A percentile compares a stretch with the other conserved stretches of the same genome.
phyloP scores from a whole-genome alignment of 2,329 filamentous ascomycete genomes.

The Cadophora sp. region DNA sequence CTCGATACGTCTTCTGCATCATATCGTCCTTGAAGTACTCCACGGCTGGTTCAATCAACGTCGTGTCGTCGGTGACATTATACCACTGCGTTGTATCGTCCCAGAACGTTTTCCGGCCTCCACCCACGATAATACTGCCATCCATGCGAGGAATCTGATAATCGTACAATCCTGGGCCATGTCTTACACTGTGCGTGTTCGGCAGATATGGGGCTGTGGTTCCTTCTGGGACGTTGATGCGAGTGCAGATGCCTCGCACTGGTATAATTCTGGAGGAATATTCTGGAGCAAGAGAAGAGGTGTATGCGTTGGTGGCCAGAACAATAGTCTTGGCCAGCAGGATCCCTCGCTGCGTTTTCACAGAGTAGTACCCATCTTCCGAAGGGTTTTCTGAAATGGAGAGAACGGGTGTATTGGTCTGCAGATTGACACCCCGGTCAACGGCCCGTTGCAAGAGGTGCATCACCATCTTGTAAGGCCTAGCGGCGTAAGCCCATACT shows the following conservation, averaged over 20 bases:
- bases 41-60: slow-evolving; percentile 23
- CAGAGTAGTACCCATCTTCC: slow-evolving; percentile 48
- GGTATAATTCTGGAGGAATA: slow-evolving; percentile 64
- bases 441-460: slow-evolving; percentile 57
- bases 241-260: slow-evolving; percentile 44
- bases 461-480: slow-evolving; percentile 67
- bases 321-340: slow-evolving; percentile 61
- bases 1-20: slow-evolving; percentile 24
- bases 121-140: slow-evolving; percentile 47
- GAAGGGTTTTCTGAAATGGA: slow-evolving; percentile 32
- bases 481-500: background rate
- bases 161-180: slow-evolving; percentile 21
- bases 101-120: slow-evolving; percentile 46
- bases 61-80: slow-evolving; percentile 38
- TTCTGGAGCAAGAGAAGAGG: slow-evolving; percentile 38
- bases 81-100: slow-evolving; percentile 51
- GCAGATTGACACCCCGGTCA: slow-evolving; percentile 53
- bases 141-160: slow-evolving; percentile 41
- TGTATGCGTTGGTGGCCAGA: slow-evolving; percentile 73
- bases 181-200: slow-evolving; percentile 22
- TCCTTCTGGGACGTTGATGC: slow-evolving; percentile 32
- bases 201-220: slow-evolving; percentile 19
- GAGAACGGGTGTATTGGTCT: slow-evolving; percentile 58
- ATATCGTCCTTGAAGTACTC: slow-evolving; percentile 16
- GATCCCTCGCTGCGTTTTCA: slow-evolving; percentile 59